Evolutionary conservation across 148 eudicot genomes (phyloP).

Genomic region (Rhododendron ferrugineum): DNA sequence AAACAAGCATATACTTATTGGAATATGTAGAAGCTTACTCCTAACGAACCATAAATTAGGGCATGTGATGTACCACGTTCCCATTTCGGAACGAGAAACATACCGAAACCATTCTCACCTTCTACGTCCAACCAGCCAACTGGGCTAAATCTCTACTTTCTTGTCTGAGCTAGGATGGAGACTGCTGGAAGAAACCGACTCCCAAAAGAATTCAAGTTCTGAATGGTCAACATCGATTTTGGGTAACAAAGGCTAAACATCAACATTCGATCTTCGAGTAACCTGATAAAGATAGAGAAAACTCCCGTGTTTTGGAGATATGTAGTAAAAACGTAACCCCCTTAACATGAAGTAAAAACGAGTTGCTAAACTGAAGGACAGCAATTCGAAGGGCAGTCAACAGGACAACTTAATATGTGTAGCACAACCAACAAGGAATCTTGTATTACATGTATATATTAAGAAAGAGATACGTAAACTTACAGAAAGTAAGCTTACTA

Average conservation of each 20-base stretch:
- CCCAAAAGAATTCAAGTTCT: background rate
- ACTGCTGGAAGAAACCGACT: background rate
- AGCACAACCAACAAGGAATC: background rate
- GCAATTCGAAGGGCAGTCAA: background rate
- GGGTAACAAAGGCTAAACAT: background rate
- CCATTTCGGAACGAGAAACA: background rate
- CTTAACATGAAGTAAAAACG: background rate
- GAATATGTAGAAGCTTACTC: background rate
- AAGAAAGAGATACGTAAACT: background rate
- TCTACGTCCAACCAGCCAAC: background rate
- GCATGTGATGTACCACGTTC: background rate
- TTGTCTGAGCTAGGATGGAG: background rate
- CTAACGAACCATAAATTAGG: background rate
- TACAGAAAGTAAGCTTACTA: background rate
- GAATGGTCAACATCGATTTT: background rate
- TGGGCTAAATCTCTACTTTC: background rate
- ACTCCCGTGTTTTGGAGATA: background rate
- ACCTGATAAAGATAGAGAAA: background rate
- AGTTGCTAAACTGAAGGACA: background rate
- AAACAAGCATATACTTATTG: background rate
- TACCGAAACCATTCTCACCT: background rate
- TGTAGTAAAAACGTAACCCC: background rate
- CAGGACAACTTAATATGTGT: background rate
- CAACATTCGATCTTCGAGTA: background rate
- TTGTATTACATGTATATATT: background rate